Evolutionary conservation across 345 rosid species (phyloP).

Genomic region (Odontarrhena argentea): DNA sequence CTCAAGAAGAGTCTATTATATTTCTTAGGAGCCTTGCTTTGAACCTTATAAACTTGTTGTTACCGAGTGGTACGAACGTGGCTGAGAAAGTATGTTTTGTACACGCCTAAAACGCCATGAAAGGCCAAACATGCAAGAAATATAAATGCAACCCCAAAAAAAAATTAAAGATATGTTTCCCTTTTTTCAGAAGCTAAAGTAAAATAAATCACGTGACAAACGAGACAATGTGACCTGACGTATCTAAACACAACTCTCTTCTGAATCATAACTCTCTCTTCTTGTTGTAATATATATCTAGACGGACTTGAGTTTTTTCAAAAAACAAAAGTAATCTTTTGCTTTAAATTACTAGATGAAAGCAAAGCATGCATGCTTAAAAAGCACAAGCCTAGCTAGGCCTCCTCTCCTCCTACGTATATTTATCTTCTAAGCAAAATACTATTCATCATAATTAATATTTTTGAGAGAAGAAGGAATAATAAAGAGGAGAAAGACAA

Average conservation of each 20-base stretch:
- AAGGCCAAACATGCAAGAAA: constrained; percentile 31
- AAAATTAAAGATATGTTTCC: constrained; percentile 3
- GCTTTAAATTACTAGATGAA: neutral
- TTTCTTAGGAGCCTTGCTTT: neutral
- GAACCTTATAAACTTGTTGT: neutral
- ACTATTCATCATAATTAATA: neutral
- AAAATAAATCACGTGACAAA: constrained; percentile 27
- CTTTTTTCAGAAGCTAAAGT: constrained; percentile 8
- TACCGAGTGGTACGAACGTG: constrained; percentile 13
- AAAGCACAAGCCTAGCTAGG: neutral
- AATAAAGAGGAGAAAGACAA: constrained; percentile 28
- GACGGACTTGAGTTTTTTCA: neutral
- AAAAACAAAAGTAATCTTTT: constrained; percentile 3
- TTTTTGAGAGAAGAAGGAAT: constrained; percentile 8
- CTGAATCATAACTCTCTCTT: neutral
- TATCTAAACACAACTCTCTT: constrained; percentile 11
- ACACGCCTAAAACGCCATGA: constrained; percentile 29
- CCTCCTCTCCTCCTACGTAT: neutral
- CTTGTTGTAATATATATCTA: constrained; percentile 1
- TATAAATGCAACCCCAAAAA: constrained; percentile 7
- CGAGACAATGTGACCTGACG: constrained; percentile 22
- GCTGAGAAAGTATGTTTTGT: constrained; percentile 18
- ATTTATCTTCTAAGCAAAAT: neutral
- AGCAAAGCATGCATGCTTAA: constrained; percentile 7
- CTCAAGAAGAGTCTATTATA: no score